These are phyloP conservation scores for Laetiporus sulphureus DNA, from an alignment of 1,284 basidiomycete genomes.

Conservation along the genomic window DNA sequence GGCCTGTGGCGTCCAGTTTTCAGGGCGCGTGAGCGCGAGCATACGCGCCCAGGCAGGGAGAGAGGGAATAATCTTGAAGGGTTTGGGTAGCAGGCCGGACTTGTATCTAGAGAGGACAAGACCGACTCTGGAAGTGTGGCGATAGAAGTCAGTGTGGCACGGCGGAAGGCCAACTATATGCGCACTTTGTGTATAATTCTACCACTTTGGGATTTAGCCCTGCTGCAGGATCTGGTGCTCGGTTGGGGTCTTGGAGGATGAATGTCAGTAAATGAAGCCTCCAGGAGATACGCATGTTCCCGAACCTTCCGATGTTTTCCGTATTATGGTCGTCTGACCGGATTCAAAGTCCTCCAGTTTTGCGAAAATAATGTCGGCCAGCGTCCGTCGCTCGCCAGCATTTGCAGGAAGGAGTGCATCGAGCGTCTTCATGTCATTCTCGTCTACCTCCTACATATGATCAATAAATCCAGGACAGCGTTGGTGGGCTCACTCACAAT, in stretches of 20 bases:
- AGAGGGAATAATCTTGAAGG: slow-evolving; percentile 97
- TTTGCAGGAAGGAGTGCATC: slow-evolving; percentile 75
- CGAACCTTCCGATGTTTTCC: slow-evolving; percentile 53
- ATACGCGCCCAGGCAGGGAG: slow-evolving; percentile 95
- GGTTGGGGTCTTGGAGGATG: slow-evolving; percentile 59
- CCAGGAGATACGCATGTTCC: neutral
- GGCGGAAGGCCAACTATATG: neutral
- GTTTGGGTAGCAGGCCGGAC: slow-evolving; percentile 93
- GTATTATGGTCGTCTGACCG: slow-evolving; percentile 43
- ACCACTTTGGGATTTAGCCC: slow-evolving; percentile 96
- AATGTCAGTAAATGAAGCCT: too few species aligned
- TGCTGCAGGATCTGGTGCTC: slow-evolving; percentile 76
- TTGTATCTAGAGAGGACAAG: slow-evolving; percentile 87
- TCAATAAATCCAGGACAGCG: neutral
- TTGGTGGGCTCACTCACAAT: slow-evolving; percentile 39
- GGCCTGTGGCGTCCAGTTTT: slow-evolving; percentile 94
- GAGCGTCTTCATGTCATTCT: slow-evolving; percentile 78
- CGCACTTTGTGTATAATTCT: slow-evolving; percentile 89
- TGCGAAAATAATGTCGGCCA: slow-evolving; percentile 94
- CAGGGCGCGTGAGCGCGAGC: slow-evolving; percentile 88
- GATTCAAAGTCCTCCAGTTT: slow-evolving; percentile 70
- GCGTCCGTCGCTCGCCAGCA: slow-evolving; percentile 69
- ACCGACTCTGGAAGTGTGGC: slow-evolving; percentile 60
- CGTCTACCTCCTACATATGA: slow-evolving; percentile 74
- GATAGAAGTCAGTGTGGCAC: neutral